Evolutionary conservation across 306 rosid species (phyloP), one percentile per base, ranked within the genome.

Genomic region (Dalbergia cochinchinensis): DNA sequence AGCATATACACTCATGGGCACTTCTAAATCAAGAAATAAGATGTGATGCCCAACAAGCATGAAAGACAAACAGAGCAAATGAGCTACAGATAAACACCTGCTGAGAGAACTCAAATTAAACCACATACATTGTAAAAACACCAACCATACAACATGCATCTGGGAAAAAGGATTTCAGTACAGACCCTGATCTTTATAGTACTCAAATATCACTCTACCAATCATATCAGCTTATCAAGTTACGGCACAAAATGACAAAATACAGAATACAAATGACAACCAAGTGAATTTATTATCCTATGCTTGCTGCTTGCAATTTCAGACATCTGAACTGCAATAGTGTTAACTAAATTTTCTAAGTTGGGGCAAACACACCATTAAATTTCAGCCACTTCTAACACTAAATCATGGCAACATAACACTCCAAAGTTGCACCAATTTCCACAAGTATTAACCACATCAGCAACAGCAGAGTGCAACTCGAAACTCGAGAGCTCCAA

Each of bases 191-290:
- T 59, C 3, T 66, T 78, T 11, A 61, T 0, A 5, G 41, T 19
- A 58, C 42, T 59, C 54, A 78, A 33, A 47, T 39, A 68, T 26
- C 82, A 31, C n/a, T 33, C 12, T 4, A 20, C 31, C 64, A 70
- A 79, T 60, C 33, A 79, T 7, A 60, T 34, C 14, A 50, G n/a
- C n/a, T 22, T 26, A 26, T 26, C 31, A 26, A 26, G 31, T 20
- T 58, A 58, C 1, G 19, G 34, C 6, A 10, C 63, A 58, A 19
- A 15, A 53, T 42, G n/a, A 14, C 31, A 26, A 26, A 26, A 26
- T 26, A 26, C 31, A 2, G 31, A 26, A 26, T 26, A 26, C 31
- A 14, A 53, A 20, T 9, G 20, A 58, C 13, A 19, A 58, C 20
- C 11, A 8, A 8, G 33, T 19, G n/a, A 37, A 14, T 22, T 7